phyloP scores from a whole-genome alignment of 768 basidiomycete species.

The Pholiota conissans region DNA sequence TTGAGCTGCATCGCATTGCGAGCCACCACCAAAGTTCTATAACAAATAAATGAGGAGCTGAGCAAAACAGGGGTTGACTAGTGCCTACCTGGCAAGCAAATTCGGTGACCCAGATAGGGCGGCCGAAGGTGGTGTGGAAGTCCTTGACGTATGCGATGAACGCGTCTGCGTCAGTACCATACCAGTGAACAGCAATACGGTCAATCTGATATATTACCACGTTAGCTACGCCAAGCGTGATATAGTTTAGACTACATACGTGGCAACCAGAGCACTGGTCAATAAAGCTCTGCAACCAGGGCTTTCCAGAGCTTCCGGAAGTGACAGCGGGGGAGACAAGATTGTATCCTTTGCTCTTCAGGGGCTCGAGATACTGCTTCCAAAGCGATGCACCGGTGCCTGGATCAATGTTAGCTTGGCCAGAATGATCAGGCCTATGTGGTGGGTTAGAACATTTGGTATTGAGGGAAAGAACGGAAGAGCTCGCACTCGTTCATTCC shows the following conservation, averaged over 20 bases:
- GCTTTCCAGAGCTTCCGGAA: conserved; percentile 52
- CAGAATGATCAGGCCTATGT: conserved; percentile 62
- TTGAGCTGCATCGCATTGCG: conserved; percentile 39
- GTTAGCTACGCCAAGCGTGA: not conserved
- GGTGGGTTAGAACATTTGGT: not conserved
- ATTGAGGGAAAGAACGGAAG: not conserved
- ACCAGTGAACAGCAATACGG: conserved; percentile 65
- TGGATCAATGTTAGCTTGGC: conserved; percentile 64
- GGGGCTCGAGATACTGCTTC: conserved; percentile 60
- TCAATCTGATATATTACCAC: conserved; percentile 45
- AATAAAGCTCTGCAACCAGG: conserved; percentile 68
- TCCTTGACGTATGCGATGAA: conserved; percentile 53
- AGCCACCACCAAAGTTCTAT: conserved; percentile 55
- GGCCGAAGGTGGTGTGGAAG: conserved; percentile 43
- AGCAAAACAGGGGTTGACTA: not conserved
- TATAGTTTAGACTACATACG: conserved; percentile 37
- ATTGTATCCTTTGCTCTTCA: conserved; percentile 53
- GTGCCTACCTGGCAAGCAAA: conserved; percentile 61
- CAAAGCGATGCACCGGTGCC: conserved; percentile 52
- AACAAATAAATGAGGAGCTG: not conserved
- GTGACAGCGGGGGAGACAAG: conserved; percentile 71
- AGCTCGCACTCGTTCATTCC: conserved; percentile 75
- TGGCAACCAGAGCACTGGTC: conserved; percentile 48
- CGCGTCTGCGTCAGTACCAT: conserved; percentile 48
- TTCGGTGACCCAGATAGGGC: conserved; percentile 64